Conservation (phyloP, 495 filamentous ascomycete genomes). For the Xylaria flabelliformis region DNA sequence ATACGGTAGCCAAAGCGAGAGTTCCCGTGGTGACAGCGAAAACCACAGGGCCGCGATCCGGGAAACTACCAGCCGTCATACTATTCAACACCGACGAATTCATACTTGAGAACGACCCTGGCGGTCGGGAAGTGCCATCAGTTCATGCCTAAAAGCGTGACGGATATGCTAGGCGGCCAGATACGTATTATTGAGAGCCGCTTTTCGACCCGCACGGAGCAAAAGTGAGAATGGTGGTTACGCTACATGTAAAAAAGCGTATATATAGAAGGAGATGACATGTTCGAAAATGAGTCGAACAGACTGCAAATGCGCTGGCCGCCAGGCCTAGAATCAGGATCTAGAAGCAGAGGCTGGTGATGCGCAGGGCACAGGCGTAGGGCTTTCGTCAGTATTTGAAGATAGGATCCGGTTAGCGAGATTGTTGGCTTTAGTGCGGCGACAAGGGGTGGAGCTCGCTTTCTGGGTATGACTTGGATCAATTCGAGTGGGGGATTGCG, state of each 20-base stretch:
- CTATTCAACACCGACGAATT: constrained; percentile 14
- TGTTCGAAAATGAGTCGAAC: constrained; percentile 21
- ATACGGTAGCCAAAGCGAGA: constrained; percentile 68
- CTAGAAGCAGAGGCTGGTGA: neutral
- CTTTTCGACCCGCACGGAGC: constrained; percentile 5
- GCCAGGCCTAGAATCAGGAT: neutral
- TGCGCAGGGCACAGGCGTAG: constrained; percentile 11
- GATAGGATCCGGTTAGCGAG: constrained; percentile 18
- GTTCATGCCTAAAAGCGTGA: constrained; percentile 16
- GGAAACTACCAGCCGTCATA: constrained; percentile 30
- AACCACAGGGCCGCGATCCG: constrained; percentile 68
- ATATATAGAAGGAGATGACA: constrained; percentile 9
- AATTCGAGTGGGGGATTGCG: constrained; percentile 17
- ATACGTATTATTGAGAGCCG: neutral
- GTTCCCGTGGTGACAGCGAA: constrained; percentile 77
- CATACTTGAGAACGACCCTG: constrained; percentile 21
- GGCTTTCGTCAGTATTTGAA: constrained; percentile 20
- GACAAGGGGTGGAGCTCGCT: constrained; percentile 24
- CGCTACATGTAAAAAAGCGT: constrained; percentile 1
- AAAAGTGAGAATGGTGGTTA: neutral
- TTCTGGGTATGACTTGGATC: constrained; percentile 13
- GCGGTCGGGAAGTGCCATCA: constrained; percentile 21
- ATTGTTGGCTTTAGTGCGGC: constrained; percentile 22
- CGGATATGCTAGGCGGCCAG: constrained; percentile 4
- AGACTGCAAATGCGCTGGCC: neutral